Evolutionary conservation across 306 rosid species (phyloP), one percentile per base, ranked within the genome.

Genomic region (Cicer yamashitae): DNA sequence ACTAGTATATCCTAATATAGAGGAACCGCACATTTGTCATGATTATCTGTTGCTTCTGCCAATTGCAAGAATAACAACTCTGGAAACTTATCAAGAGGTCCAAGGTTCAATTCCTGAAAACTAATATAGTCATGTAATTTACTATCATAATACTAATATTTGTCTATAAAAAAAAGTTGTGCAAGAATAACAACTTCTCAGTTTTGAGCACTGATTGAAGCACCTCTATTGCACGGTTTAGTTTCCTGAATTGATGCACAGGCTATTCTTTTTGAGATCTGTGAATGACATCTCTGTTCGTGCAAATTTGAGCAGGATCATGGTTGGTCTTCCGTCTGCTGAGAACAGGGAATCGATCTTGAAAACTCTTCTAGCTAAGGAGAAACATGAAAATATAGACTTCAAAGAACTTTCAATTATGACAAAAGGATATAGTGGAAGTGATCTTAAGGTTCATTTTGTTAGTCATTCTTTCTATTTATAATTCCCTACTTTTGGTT

Each of bases 381-480:
- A 92, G 76, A 87, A 81, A 48, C 77, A 71, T 20, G 93, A 90
- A 70, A 80, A 81, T 82, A 61, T 92, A 5, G 90, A 90, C 84
- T 92, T 84, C 46, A 88, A 90, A 80, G 97, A 87, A 79, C 96
- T 92, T 41, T 93, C 96, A 68, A 46, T 67, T 64, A 90, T 88
- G 86, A 92, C 96, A 13, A 89, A 90, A 81, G 99, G 99, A 65
- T 96, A 79, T 41, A 96, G 86, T 78, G 99, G 98, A 75, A 96
- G 98, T 79, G 99, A 96, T 83, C 96, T 96, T 8, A 96, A 96
- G 97, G 99, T 92, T 51, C 60, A 66, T 45, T 66, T 84, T 47
- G 50, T 72, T 38, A 7, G 25, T 63, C 17, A 9, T 14, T 70
- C 69, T 56, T 12, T 60, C 43, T 6, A 59, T 30, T 59, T 59